A percentile compares a stretch with the other conserved stretches of the same genome.
These are phyloP conservation scores for Candida nonsorbophila DNA, from an alignment of 805 yeast species.

Conservation along the genomic window DNA sequence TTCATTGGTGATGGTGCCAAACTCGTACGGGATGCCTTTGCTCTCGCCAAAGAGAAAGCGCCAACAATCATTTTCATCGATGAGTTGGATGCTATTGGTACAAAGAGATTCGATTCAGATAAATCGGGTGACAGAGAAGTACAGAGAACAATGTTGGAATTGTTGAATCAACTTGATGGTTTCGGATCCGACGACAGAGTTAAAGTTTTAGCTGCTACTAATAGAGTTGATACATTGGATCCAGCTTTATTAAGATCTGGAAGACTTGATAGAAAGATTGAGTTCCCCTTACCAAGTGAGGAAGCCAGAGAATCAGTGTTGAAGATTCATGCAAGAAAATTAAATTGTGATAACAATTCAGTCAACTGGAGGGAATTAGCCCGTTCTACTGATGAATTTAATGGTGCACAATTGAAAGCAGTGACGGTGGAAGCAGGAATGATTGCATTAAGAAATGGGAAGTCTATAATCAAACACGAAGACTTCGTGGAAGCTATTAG, in stretches of 20 bases:
- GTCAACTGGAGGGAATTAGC: constrained; percentile 99
- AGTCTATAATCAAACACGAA: constrained; percentile 87
- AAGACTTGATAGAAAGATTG: constrained; percentile 95
- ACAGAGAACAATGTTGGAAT: constrained; percentile 46
- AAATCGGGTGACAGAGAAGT: constrained; percentile 44
- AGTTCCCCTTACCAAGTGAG: constrained; percentile 95
- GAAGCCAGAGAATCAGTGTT: constrained; percentile 96
- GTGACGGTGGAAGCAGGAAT: constrained; percentile 99
- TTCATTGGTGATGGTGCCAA: constrained; percentile 45
- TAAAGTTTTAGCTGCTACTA: constrained; percentile 96
- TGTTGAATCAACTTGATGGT: constrained; percentile 67
- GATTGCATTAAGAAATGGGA: constrained; percentile 97
- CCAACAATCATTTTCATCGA: constrained; percentile 44
- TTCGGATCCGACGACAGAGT: constrained; percentile 96
- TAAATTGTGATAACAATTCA: constrained; percentile 79
- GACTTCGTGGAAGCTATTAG: constrained; percentile 97
- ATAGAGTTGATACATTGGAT: constrained; percentile 95
- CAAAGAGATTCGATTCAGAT: constrained; percentile 41
- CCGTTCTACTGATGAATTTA: constrained; percentile 95
- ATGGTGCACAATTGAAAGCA: constrained; percentile 98
- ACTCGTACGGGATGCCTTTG: constrained; percentile 42
- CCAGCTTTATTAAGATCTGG: constrained; percentile 99
- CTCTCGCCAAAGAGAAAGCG: constrained; percentile 42
- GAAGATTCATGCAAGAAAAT: constrained; percentile 95
- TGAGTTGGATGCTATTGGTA: constrained; percentile 44